Evolutionary conservation across 257 asterid species (phyloP), one percentile per base, ranked within the genome.

Genomic region (Phtheirospermum japonicum): DNA sequence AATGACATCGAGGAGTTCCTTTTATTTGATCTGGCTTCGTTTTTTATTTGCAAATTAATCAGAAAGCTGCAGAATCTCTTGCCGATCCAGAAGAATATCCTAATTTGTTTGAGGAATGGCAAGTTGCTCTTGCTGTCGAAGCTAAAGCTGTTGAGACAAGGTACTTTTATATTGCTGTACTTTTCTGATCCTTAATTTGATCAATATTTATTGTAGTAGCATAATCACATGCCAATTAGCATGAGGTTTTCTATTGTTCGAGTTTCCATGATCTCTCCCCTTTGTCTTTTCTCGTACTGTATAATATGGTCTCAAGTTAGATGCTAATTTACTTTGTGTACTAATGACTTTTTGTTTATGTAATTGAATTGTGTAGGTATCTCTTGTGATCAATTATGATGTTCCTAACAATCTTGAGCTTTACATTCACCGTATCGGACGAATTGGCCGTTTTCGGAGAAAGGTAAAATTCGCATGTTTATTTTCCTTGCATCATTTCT

Each of bases 31-130:
- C 63, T 65, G 31, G 28, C 55, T 71, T 12, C 34, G 26, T 65
- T 63, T n/a, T n/a, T 20, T 26, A 12, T 70, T 7, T 71, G 74
- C 86, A 93, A 97, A 82, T 89, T 59, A 93, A 93, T 77, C 97
- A n/a, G n/a, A n/a, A n/a, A n/a, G n/a, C n/a, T n/a, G n/a, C n/a
- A n/a, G n/a, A n/a, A n/a, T n/a, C n/a, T n/a, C n/a, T n/a, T n/a
- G n/a, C n/a, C n/a, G n/a, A n/a, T n/a, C n/a, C n/a, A n/a, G n/a
- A n/a, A n/a, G 97, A 93, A 62, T 93, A 93, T 70, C 89, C 99
- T 32, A 93, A 93, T 80, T 73, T 93, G 67, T 93, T 93, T 75
- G 99, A 93, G 64, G 97, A 89, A 58, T 93, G 99, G 99, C 96
- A 93, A 82, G 73, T 93, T 76, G 97, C 96, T n/a, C 93, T 83